Conservation (phyloP, 805 yeast genomes). For the Saccharomycopsis schoenii region DNA sequence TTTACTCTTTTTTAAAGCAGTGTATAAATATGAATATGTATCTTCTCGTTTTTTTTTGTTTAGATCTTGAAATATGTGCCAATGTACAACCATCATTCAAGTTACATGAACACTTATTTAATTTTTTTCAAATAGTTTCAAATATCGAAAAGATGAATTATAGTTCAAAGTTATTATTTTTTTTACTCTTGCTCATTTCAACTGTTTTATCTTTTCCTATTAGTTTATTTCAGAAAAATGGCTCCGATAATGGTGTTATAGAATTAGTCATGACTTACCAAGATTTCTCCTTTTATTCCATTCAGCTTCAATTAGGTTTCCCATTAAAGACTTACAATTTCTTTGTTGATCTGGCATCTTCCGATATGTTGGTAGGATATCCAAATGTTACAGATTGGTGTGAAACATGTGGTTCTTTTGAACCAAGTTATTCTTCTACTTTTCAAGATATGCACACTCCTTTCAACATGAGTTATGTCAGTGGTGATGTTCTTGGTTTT, state of each 20-base stretch:
- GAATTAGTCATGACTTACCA: slow-evolving; percentile 2
- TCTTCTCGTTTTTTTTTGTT: too few relatives aligned
- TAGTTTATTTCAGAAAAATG: not conserved
- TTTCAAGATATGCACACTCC: slow-evolving; percentile 4
- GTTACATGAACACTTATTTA: too few relatives aligned
- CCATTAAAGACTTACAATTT: slow-evolving; percentile 20
- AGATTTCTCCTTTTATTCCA: slow-evolving; percentile 1
- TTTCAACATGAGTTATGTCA: slow-evolving; percentile 6
- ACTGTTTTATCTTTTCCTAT: not conserved
- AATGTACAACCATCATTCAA: too few relatives aligned
- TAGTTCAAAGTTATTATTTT: too few relatives aligned
- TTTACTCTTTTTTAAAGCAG: too few relatives aligned
- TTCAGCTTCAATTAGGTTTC: slow-evolving; percentile 11
- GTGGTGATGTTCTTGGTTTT: slow-evolving; percentile 7
- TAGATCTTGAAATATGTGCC: too few relatives aligned
- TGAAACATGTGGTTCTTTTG: slow-evolving; percentile 5
- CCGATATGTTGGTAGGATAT: slow-evolving; percentile 25
- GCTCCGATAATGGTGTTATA: not conserved
- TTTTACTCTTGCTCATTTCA: not conserved
- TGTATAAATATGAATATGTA: too few relatives aligned
- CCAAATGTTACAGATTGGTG: slow-evolving; percentile 1
- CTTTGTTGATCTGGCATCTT: slow-evolving; percentile 26
- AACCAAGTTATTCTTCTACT: not conserved
- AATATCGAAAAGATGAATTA: not conserved
- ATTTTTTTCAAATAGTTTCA: too few relatives aligned